Evolutionary conservation across 805 yeast genomes (phyloP).

Genomic region (Nakazawaea holstii): DNA sequence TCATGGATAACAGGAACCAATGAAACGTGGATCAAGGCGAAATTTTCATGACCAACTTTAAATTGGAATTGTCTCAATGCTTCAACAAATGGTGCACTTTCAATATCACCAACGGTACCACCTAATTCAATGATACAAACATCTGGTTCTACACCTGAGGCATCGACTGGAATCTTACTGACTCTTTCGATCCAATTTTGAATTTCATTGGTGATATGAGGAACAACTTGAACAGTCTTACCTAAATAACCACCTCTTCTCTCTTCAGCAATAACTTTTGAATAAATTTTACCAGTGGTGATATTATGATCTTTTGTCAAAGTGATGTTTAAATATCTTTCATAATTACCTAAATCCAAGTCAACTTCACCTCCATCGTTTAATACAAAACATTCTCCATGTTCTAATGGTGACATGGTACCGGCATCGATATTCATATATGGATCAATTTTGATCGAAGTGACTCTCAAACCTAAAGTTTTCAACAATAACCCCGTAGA

Average conservation of each 20-base stretch:
- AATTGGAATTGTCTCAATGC: slow-evolving; percentile 98
- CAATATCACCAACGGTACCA: slow-evolving; percentile 99
- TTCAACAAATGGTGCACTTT: slow-evolving; percentile 97
- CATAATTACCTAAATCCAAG: slow-evolving; percentile 96
- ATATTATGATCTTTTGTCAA: slow-evolving; percentile 92
- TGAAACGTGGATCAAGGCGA: slow-evolving; percentile 94
- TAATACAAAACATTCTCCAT: slow-evolving; percentile 96
- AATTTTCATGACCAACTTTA: slow-evolving; percentile 90
- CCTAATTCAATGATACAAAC: slow-evolving; percentile 97
- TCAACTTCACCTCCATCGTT: slow-evolving; percentile 99
- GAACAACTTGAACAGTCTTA: slow-evolving; percentile 99
- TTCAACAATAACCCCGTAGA: slow-evolving; percentile 94
- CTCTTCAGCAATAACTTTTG: slow-evolving; percentile 89
- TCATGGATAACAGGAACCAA: slow-evolving; percentile 97
- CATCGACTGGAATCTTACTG: slow-evolving; percentile 86
- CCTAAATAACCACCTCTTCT: slow-evolving; percentile 97
- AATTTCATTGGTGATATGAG: slow-evolving; percentile 94
- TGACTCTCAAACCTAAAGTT: slow-evolving; percentile 90
- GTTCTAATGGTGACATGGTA: slow-evolving; percentile 98
- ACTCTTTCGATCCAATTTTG: slow-evolving; percentile 99
- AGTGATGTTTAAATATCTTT: slow-evolving; percentile 91
- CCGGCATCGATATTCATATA: slow-evolving; percentile 99
- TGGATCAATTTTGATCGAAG: slow-evolving; percentile 97
- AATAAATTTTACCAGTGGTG: slow-evolving; percentile 96
- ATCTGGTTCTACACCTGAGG: slow-evolving; percentile 84